These are phyloP conservation scores for Epichloe sp. DNA, from an alignment of 2,329 filamentous ascomycete species.

Conservation along the genomic window DNA sequence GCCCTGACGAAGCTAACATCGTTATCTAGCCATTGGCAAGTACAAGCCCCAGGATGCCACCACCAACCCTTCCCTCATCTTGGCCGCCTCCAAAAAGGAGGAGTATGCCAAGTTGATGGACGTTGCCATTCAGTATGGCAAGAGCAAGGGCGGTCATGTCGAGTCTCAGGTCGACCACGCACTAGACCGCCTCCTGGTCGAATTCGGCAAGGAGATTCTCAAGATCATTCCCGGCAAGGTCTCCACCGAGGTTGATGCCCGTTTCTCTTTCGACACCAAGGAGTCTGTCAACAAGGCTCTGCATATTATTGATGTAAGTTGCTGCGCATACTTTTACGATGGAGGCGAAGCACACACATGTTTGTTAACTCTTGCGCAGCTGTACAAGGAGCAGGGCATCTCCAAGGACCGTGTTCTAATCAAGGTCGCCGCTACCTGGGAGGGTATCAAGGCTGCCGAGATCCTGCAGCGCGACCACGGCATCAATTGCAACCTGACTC, in stretches of 20 bases:
- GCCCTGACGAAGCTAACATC: slow-evolving; percentile 12
- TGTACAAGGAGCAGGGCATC: slow-evolving; percentile 88
- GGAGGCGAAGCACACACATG: not conserved
- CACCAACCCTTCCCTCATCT: slow-evolving; percentile 97
- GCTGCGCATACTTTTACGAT: not conserved
- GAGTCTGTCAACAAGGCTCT: slow-evolving; percentile 90
- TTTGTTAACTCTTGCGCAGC: slow-evolving; percentile 35
- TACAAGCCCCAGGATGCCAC: slow-evolving; percentile 99
- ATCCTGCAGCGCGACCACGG: slow-evolving; percentile 91
- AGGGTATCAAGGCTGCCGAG: slow-evolving; percentile 97
- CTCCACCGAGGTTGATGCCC: slow-evolving; percentile 94
- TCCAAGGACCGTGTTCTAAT: slow-evolving; percentile 90
- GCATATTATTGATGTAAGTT: slow-evolving; percentile 83
- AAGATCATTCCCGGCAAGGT: slow-evolving; percentile 96
- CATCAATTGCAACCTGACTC: slow-evolving; percentile 97
- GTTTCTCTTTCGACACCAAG: slow-evolving; percentile 90
- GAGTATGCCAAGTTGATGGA: slow-evolving; percentile 93
- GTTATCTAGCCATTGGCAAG: slow-evolving; percentile 75
- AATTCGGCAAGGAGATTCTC: slow-evolving; percentile 97
- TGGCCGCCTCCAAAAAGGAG: slow-evolving; percentile 96
- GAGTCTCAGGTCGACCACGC: slow-evolving; percentile 80
- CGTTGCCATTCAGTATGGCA: slow-evolving; percentile 71
- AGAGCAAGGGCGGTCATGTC: slow-evolving; percentile 53
- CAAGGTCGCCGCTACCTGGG: slow-evolving; percentile 98
- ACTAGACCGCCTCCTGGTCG: slow-evolving; percentile 86